Conservation (phyloP, 2,329 filamentous ascomycete genomes). For the Colletotrichum magnum region DNA sequence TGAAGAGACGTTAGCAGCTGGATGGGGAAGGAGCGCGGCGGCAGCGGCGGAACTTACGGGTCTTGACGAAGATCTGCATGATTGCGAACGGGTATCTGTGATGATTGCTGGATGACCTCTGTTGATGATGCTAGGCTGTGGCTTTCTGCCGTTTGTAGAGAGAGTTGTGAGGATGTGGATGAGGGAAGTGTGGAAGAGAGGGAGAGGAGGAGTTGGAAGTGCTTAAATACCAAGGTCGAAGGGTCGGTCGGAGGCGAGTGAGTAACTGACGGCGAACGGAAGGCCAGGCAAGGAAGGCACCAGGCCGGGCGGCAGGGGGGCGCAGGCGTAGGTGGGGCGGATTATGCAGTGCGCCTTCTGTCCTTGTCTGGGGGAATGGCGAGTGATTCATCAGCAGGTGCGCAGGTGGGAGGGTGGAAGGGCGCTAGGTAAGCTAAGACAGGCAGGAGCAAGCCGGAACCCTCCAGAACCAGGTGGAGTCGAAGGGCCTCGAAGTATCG, state of each 20-base stretch:
- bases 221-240: conserved; percentile 28
- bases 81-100: conserved; percentile 53
- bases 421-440: conserved; percentile 21
- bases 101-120: background rate
- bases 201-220: conserved; percentile 24
- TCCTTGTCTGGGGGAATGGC: conserved; percentile 41
- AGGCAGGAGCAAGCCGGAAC: conserved; percentile 47
- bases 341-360: conserved; percentile 42
- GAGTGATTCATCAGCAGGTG: conserved; percentile 57
- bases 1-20: conserved; percentile 52
- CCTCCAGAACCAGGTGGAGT: conserved; percentile 53
- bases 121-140: background rate
- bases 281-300: conserved; percentile 28
- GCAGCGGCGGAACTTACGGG: conserved; percentile 72
- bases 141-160: conserved; percentile 10
- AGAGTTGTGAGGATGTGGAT: conserved; percentile 13
- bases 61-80: conserved; percentile 99
- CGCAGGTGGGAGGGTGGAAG: conserved; percentile 14
- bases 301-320: conserved; percentile 4
- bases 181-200: conserved; percentile 27
- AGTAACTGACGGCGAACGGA: conserved; percentile 37
- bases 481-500: background rate
- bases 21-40: conserved; percentile 53
- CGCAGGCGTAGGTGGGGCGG: conserved; percentile 45
- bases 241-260: conserved; percentile 29